Base-by-base conservation (phyloP, 2,329 filamentous ascomycete species). In the Aspergillus udagawae region DNA sequence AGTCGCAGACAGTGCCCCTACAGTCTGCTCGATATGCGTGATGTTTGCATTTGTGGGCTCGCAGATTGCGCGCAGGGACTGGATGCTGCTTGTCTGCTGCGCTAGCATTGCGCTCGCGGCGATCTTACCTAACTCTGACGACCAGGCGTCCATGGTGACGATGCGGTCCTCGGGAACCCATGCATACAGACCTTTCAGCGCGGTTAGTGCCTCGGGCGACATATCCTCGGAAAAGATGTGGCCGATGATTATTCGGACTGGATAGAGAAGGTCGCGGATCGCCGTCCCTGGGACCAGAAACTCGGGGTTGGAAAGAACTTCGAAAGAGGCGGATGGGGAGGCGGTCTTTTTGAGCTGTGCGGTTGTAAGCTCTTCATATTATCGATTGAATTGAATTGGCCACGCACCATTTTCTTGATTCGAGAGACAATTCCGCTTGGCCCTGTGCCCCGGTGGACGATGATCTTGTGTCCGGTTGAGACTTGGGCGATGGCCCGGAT, bases 131-230 rank as follows among this genome's bases (percentile, higher is more conserved):
- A 65, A 49, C 23, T 65, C 63, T 0, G 60, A 53, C 0, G 62
- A 64, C 58, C 59, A 65, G 14, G 63, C 63, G 32, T 65, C 63
- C 63, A 65, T 65, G 25, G 63, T 64, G 27, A 65, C 52, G 10
- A 65, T 60, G 12, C 56, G 56, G 8, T 65, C 61, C 9, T 63
- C 58, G 0, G 61, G 47, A 3, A 65, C 47, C 53, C 59, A 66
- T 0, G 63, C 56, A 35, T 66, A 66, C 3, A 66, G 48, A 7
- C 52, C 51, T 38, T 60, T 64, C 21, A 66, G 28, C 2, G 62
- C 62, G 0, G 54, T 59, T 3, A 65, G 17, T 1, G 60, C 54
- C 20, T 54, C 52, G 1, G 58, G 52, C 1, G 63, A 64, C 47
- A 62, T 58, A 14, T 59, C 59, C 7, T 59, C 32, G 0, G 59